Percentiles rank a stretch among this genome's conserved stretches.
These are phyloP conservation scores for Wickerhamiella musiphila DNA, from an alignment of 805 yeast species.

Conservation along the genomic window DNA sequence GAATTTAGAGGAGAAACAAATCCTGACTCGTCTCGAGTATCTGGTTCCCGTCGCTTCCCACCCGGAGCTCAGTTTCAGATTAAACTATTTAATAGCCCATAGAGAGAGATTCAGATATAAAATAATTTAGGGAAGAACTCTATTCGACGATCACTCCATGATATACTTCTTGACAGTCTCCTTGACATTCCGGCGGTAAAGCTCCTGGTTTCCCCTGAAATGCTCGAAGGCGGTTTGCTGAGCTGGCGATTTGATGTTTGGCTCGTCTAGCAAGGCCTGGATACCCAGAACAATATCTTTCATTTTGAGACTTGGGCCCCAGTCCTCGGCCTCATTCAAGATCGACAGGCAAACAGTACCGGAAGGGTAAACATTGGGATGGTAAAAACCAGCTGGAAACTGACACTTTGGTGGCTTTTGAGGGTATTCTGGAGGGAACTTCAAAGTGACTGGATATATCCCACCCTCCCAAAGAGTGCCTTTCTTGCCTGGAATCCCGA, in stretches of 20 bases:
- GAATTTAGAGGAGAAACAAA: too few relatives aligned
- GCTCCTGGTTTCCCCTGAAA: slow-evolving; percentile 44
- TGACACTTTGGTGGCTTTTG: slow-evolving; percentile 90
- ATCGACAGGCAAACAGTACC: slow-evolving; percentile 92
- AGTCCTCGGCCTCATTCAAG: slow-evolving; percentile 85
- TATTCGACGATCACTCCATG: too few relatives aligned
- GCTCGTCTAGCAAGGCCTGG: slow-evolving; percentile 76
- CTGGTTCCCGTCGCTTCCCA: too few relatives aligned
- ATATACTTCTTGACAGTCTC: slow-evolving; percentile 64
- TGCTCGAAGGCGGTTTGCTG: slow-evolving; percentile 75
- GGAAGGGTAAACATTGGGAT: slow-evolving; percentile 94
- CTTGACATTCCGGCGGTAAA: slow-evolving; percentile 58
- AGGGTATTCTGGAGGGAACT: slow-evolving; percentile 79
- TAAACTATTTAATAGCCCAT: too few relatives aligned
- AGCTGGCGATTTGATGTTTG: slow-evolving; percentile 93
- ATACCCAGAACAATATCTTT: slow-evolving; percentile 82
- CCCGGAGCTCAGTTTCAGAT: too few relatives aligned
- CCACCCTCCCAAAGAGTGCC: slow-evolving; percentile 82
- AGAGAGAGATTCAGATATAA: too few relatives aligned
- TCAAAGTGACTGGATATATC: slow-evolving; percentile 65
- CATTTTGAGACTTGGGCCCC: slow-evolving; percentile 93
- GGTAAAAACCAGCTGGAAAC: slow-evolving; percentile 82
- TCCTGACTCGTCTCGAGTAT: too few relatives aligned
- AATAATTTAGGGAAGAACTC: too few relatives aligned
- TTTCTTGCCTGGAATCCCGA: slow-evolving; percentile 89